Evolutionary conservation across 208 protist genomes (phyloP).

Genomic region (Wallacemonas sp.): DNA sequence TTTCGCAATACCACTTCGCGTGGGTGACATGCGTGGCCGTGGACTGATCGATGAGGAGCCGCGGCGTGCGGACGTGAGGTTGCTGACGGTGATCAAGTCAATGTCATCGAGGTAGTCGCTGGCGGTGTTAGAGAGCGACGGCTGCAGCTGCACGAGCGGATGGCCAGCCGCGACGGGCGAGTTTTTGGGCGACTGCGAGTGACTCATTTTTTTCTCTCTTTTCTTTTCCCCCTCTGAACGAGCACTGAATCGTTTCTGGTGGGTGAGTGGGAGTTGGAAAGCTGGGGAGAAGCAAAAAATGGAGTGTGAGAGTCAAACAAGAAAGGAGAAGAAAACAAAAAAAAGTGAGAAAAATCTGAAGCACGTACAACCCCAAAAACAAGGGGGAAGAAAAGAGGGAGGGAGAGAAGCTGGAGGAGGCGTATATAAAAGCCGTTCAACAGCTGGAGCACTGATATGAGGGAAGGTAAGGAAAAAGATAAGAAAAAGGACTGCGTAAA

Average conservation of each 20-base stretch:
- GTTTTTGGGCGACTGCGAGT: not conserved
- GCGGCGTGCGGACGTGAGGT: conserved; percentile 6
- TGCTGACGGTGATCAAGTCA: conserved; percentile 6
- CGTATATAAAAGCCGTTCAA: no score
- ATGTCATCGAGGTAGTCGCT: conserved; percentile 7
- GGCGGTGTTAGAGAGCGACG: conserved; percentile 4
- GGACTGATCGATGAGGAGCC: not conserved
- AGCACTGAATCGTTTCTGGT: no score
- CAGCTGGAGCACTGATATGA: not conserved
- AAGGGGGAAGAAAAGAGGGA: no score
- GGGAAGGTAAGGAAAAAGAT: not conserved
- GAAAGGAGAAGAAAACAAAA: conserved; percentile 7
- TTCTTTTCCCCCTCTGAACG: no score
- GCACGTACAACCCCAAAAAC: no score
- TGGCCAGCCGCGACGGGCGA: not conserved
- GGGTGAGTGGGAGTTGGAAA: no score
- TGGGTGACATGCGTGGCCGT: not conserved
- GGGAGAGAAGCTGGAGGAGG: no score
- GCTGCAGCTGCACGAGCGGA: not conserved
- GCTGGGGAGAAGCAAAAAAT: no score
- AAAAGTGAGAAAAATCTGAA: no score
- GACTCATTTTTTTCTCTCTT: not conserved
- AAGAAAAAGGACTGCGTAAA: conserved; percentile 14
- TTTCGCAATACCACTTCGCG: not conserved
- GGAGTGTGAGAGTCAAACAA: conserved; percentile 3